Conservation (phyloP, 2,329 filamentous ascomycete genomes). For the Aspergillus latus region DNA sequence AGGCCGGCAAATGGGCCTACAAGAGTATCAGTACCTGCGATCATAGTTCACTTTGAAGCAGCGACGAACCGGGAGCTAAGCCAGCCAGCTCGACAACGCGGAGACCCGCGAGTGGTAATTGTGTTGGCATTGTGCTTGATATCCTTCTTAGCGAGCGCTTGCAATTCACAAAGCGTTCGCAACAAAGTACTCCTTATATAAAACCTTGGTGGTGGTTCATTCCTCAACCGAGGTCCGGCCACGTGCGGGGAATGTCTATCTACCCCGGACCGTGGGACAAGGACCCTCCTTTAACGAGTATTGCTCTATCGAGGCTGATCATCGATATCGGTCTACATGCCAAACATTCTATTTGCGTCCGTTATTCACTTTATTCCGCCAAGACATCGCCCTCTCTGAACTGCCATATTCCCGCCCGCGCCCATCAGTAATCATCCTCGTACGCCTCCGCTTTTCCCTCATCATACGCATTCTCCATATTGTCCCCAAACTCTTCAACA, state of each 20-base stretch:
- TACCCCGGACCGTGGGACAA: not conserved
- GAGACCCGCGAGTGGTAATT: constrained; percentile 57
- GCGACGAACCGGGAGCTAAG: constrained; percentile 59
- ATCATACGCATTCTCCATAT: constrained; percentile 47
- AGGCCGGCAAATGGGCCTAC: constrained; percentile 84
- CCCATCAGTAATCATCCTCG: constrained; percentile 13
- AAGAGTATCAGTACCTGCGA: not conserved
- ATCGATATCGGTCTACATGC: not conserved
- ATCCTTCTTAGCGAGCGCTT: not conserved
- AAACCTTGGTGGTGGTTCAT: not conserved
- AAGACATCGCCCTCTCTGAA: no score
- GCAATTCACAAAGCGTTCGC: not conserved
- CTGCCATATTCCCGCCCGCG: not conserved
- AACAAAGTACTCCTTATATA: not conserved
- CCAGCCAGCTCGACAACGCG: constrained; percentile 67
- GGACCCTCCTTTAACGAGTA: not conserved
- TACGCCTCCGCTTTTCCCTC: constrained; percentile 36
- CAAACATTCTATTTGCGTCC: no score
- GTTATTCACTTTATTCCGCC: no score
- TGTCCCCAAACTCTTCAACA: constrained; percentile 32
- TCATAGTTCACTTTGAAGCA: not conserved
- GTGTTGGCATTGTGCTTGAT: constrained; percentile 36
- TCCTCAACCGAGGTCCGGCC: constrained; percentile 27
- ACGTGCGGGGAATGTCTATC: constrained; percentile 21
- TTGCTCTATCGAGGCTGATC: not conserved